Evolutionary conservation across 305 asterid species (phyloP).

Genomic region (Fraxinus floribunda): DNA sequence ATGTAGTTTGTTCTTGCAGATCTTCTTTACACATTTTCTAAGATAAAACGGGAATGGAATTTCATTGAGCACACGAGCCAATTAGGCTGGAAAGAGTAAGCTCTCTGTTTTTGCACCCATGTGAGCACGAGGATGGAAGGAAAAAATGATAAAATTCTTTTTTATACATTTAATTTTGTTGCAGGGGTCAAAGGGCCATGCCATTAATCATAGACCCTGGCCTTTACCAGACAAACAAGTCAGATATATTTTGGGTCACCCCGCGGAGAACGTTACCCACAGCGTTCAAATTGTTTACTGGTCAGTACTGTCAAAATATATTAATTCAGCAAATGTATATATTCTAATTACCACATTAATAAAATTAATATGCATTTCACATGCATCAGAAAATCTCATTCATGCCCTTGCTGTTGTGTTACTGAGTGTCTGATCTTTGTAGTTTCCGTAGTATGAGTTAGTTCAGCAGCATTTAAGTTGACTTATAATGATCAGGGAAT

Average conservation of each 20-base stretch:
- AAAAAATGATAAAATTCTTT: conserved; percentile 15
- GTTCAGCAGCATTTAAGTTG: neutral
- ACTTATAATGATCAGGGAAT: neutral
- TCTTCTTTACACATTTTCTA: conserved; percentile 58
- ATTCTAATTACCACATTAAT: neutral
- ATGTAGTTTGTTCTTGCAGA: conserved; percentile 51
- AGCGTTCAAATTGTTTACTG: conserved; percentile 76
- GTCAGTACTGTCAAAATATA: conserved; percentile 35
- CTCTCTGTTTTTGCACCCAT: conserved; percentile 15
- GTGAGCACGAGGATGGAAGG: neutral
- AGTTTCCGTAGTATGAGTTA: neutral
- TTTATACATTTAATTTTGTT: conserved; percentile 27
- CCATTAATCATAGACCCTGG: conserved; percentile 81
- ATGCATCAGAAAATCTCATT: neutral
- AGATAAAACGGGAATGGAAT: conserved; percentile 56
- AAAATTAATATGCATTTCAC: neutral
- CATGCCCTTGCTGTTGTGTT: neutral
- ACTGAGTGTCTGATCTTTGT: neutral
- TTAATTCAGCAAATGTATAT: neutral
- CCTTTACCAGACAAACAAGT: conserved; percentile 59
- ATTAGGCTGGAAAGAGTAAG: conserved; percentile 84
- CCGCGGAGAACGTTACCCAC: conserved; percentile 65
- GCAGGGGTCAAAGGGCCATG: conserved; percentile 71
- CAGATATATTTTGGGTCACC: conserved; percentile 61
- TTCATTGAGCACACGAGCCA: conserved; percentile 71